Base-by-base conservation (phyloP, 352 stramenopile species). In the Globisporangium canariense region DNA sequence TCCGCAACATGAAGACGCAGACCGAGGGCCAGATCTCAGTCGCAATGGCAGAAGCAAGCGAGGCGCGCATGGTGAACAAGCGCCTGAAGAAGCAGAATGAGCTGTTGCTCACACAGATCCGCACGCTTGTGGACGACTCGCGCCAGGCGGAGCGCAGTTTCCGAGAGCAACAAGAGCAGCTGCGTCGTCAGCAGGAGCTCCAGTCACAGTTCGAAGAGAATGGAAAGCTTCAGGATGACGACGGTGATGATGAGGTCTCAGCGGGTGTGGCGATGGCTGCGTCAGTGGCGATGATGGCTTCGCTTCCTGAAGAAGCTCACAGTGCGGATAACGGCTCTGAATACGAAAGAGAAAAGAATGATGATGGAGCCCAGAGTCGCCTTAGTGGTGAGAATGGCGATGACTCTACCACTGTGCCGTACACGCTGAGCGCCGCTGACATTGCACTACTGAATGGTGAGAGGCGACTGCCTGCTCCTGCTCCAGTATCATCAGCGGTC, bases 61-160 rank as follows among this genome's bases (percentile, higher is more conserved):
- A 94, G 62, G 80, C 86, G n/a, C 78, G 86, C n/a, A 94, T 94
- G 86, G 86, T 93, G 51, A 93, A 94, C 58, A 81, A 76, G 41
- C 73, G 86, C 3, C 61, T 94, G 57, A 93, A 94, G 60, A 89
- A 83, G 64, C 86, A 94, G 63, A 94, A 94, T 56, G 83, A 91
- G 60, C 62, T 94, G 45, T 53, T 94, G 32, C 38, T 94, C 49
- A 93, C 78, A 4, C 86, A 94, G 51, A 93, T 94, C 51, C 70
- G 83, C 32, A 83, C 83, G 25, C 69, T 94, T 0, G 83, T 91
- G 18, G 77, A 89, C 49, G 83, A 91, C 62, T 69, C 76, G 18
- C 69, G 74, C 60, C 73, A 73, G 22, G 79, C 64, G 25, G 77
- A 79, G 56, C 81, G 72, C 69, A 83, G 77, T 43, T 50, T 78